A percentile compares a stretch with the other conserved stretches of the same genome.
Conservation (phyloP, 352 stramenopile genomes). For the Globisporangium acanthophoron region DNA sequence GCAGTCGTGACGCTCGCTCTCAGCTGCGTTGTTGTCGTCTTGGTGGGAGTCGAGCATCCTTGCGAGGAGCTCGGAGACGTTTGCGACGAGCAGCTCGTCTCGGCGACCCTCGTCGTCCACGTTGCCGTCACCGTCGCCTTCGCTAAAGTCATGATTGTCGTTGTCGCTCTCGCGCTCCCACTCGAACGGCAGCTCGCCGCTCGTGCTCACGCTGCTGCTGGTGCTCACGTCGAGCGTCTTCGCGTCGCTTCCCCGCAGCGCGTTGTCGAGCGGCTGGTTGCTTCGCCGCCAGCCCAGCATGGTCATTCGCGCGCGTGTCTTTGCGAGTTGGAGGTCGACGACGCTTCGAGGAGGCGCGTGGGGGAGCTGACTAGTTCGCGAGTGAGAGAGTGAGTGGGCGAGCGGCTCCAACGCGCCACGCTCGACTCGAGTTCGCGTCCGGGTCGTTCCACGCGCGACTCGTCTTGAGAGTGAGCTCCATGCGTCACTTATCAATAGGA, state of each 20-base stretch:
- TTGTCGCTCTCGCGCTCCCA: background rate
- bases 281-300: background rate
- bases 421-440: too few species aligned
- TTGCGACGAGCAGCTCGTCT: conserved; percentile 17
- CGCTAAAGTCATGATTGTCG: background rate
- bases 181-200: background rate
- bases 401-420: too few species aligned
- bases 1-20: background rate
- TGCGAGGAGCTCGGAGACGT: conserved; percentile 27
- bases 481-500: background rate
- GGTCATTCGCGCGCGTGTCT: background rate
- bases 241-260: background rate
- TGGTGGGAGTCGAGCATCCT: conserved; percentile 5
- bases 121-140: conserved; percentile 3
- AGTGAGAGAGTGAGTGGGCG: too few species aligned
- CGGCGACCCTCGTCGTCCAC: background rate
- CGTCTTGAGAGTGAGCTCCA: background rate
- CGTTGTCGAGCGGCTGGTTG: background rate
- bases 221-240: background rate
- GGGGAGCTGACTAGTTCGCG: background rate
- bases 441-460: too few species aligned
- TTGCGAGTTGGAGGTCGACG: background rate
- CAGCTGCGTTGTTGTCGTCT: conserved; percentile 17
- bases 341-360: background rate
- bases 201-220: background rate